Conservation (phyloP, 2,329 filamentous ascomycete species). For the Cyphellophora attinorum region DNA sequence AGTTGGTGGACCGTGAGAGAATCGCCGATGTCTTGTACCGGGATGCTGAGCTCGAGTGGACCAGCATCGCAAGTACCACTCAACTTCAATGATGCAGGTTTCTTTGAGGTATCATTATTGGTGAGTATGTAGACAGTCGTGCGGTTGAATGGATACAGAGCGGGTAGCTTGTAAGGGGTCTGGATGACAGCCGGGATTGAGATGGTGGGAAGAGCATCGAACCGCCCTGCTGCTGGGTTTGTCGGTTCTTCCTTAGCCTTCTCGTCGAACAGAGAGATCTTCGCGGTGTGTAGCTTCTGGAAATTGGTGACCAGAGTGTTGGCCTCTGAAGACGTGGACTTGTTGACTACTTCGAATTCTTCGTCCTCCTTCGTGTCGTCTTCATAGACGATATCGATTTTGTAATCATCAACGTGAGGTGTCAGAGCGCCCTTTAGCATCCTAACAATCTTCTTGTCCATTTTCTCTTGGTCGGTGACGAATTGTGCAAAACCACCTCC, state of each 20-base stretch:
- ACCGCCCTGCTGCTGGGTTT: slow-evolving; percentile 22
- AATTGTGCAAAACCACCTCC: slow-evolving; percentile 54
- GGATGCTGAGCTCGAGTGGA: slow-evolving; percentile 55
- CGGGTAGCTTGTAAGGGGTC: slow-evolving; percentile 52
- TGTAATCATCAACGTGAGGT: slow-evolving; percentile 56
- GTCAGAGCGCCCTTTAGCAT: slow-evolving; percentile 65
- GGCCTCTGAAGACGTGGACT: slow-evolving; percentile 27
- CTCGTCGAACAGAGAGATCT: slow-evolving; percentile 52
- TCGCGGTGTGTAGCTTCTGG: slow-evolving; percentile 9
- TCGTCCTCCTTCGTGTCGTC: slow-evolving; percentile 27
- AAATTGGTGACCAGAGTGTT: slow-evolving; percentile 1
- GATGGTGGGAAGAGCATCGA: slow-evolving; percentile 45
- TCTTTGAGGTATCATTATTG: slow-evolving; percentile 39
- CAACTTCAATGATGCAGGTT: slow-evolving; percentile 48
- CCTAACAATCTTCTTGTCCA: slow-evolving; percentile 59
- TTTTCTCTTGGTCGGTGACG: slow-evolving; percentile 53
- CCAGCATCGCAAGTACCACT: slow-evolving; percentile 48
- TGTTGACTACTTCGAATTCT: slow-evolving; percentile 55
- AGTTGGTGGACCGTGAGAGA: slow-evolving; percentile 58
- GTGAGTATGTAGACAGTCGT: slow-evolving; percentile 58
- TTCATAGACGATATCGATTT: slow-evolving; percentile 52
- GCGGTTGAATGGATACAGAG: slow-evolving; percentile 58
- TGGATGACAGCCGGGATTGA: slow-evolving; percentile 51
- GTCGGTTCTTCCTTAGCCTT: slow-evolving; percentile 35
- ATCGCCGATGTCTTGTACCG: slow-evolving; percentile 41